Evolutionary conservation across 2,329 filamentous ascomycete genomes (phyloP), one percentile per base, ranked within the genome.

Genomic region (Pseudogymnoascus sp.): DNA sequence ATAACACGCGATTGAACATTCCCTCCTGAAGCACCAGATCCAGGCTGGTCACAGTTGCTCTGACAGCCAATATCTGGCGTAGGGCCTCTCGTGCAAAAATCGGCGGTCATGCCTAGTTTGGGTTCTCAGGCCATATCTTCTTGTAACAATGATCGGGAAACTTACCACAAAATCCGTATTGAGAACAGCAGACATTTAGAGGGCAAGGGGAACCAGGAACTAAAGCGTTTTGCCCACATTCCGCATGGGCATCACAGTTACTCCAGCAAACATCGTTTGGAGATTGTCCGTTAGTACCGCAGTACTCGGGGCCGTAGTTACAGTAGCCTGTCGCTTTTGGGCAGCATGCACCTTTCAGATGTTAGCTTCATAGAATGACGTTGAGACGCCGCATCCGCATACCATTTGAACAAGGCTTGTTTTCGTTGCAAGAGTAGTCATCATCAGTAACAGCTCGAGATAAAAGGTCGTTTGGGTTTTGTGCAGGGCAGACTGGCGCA

Each of bases 181-280:
- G 37, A 21, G 60, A 64, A 28, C 67, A 69, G 63, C 67, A 68
- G 60, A 68, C 64, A 28, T 66, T 68, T 28, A 69, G 62, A 1
- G 74, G 75, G 48, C 75, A 77, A n/a, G 67, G 65, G 21, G 68
- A 57, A 6, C 69, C 69, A 0, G 71, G 62, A 0, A 64, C 16
- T 0, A 65, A 66, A 1, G 74, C 69, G 60, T 70, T 70, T 21
- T 68, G 39, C 7, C 74, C 74, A 61, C 75, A 77, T 51, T 75
- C 73, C 1, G 74, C 70, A 14, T 74, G 68, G 13, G 73, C 73
- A 67, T 76, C 69, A 63, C 74, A 76, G 63, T 74, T 74, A 43
- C 54, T 65, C 67, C 68, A 71, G 66, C 73, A 75, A 3, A 67
- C 65, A 5, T 75, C 72, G 57, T 73, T 73, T 5, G 70, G 70